Evolutionary conservation across 257 asterid genomes (phyloP).

Genomic region (Striga asiatica): DNA sequence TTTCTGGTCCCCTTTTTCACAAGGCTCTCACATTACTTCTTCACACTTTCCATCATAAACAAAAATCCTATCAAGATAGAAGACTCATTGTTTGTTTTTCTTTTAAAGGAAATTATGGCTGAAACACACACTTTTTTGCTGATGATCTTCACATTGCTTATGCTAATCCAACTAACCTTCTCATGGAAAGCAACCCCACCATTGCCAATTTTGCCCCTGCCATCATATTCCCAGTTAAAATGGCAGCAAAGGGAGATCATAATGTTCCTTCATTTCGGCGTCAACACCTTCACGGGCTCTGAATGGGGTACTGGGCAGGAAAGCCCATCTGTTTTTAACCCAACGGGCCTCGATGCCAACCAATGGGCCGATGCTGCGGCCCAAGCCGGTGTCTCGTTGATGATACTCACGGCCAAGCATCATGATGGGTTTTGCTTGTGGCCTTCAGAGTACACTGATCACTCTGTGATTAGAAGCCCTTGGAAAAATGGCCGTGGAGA

Average conservation of each 20-base stretch:
- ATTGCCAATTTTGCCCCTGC: conserved; percentile 74
- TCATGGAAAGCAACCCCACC: conserved; percentile 52
- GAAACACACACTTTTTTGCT: background rate
- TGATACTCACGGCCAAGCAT: conserved; percentile 84
- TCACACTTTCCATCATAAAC: background rate
- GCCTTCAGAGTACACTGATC: conserved; percentile 83
- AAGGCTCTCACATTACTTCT: background rate
- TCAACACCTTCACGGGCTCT: conserved; percentile 73
- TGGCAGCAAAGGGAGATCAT: conserved; percentile 94
- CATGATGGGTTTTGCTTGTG: conserved; percentile 96
- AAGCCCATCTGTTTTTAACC: conserved; percentile 55
- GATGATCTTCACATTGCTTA: conserved; percentile 17
- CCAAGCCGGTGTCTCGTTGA: conserved; percentile 52
- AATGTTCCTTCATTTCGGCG: conserved; percentile 82
- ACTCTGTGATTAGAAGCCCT: conserved; percentile 67
- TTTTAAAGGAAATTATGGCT: conserved; percentile 5
- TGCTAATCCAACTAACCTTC: conserved; percentile 10
- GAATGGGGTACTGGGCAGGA: conserved; percentile 92
- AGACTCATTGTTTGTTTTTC: background rate
- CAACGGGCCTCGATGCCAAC: conserved; percentile 40
- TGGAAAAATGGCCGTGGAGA: conserved; percentile 75
- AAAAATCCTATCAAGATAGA: background rate
- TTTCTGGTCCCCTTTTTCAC: too few relatives aligned
- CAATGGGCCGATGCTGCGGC: conserved; percentile 80
- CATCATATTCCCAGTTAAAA: conserved; percentile 65